Evolutionary conservation across 305 asterid species (phyloP).

Genomic region (Solanum hybrid): DNA sequence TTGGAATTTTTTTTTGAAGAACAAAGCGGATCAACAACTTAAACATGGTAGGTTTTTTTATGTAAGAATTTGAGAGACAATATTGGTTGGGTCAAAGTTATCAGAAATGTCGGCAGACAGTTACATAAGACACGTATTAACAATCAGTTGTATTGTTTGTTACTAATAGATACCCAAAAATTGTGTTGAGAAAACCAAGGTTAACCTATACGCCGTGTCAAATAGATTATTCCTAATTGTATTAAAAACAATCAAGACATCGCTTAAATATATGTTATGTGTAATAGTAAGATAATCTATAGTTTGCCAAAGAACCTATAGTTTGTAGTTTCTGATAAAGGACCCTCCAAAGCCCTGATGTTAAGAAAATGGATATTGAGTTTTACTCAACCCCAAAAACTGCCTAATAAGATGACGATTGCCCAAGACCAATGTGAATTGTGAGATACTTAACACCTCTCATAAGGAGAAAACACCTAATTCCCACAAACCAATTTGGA

Average conservation of each 20-base stretch:
- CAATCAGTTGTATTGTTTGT: neutral
- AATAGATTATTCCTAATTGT: neutral
- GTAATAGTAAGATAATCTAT: neutral
- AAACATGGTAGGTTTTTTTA: neutral
- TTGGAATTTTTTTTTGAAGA: neutral
- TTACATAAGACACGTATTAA: neutral
- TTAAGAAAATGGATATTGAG: neutral
- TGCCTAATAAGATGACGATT: neutral
- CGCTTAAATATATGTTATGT: neutral
- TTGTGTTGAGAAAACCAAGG: neutral
- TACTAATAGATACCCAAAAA: neutral
- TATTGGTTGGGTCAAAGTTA: neutral
- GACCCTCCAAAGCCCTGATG: neutral
- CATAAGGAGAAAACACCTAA: neutral
- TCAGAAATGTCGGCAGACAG: neutral
- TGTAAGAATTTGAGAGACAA: neutral
- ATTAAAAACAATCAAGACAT: neutral
- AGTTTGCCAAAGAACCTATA: neutral
- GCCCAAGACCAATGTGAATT: neutral
- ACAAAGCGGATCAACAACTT: neutral
- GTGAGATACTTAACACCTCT: neutral
- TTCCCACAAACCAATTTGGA: neutral
- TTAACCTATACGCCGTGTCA: neutral
- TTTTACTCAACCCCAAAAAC: neutral
- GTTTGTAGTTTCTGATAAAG: neutral